Base-by-base conservation (phyloP, 352 stramenopile genomes). In the Phytophthora vignae region DNA sequence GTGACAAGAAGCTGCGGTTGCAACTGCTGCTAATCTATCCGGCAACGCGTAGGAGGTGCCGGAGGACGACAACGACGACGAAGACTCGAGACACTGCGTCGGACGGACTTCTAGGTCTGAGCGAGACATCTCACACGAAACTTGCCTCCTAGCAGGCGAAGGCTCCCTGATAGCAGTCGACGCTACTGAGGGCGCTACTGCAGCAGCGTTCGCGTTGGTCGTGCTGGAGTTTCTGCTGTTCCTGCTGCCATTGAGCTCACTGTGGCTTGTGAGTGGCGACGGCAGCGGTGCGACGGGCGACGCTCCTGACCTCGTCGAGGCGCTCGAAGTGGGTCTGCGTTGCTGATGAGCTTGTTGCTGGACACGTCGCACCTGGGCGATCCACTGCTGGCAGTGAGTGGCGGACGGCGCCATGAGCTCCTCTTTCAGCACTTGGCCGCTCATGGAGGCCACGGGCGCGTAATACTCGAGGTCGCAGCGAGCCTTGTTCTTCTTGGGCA, bases 401-500 rank as follows among this genome's bases (percentile, higher is more conserved):
- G 83, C 73, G 2, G 87, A 92, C 29, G 85, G 77, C 29, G 85
- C 87, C 87, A 93, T 95, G 49, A 93, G 79, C 61, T 95, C 79
- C 64, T 92, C 79, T 65, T 67, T 78, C 31, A 64, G 17, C 49
- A 61, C 46, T 52, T 71, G 27, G 66, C 72, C 33, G 17, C 56
- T 72, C 55, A 55, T 62, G 9, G 31, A 63, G 33, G 62, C 64
- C 2, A 54, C 53, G 11, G 61, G 22, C 7, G 63, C 65, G 25
- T 80, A 75, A 46, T 83, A 89, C 64, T 82, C 72, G 3, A 95
- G 63, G 15, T 87, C 72, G 25, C 83, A 93, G 0, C 85, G 76
- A 4, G 85, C 82, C 48, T 88, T 90, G 67, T 81, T 85, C 56
- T 92, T 92, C 42, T 87, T 90, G 25, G 81, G 70, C 42, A 87